A percentile compares a stretch with the other conserved stretches of the same genome.
Conservation (phyloP, 495 filamentous ascomycete genomes). For the Xylaria castorea region DNA sequence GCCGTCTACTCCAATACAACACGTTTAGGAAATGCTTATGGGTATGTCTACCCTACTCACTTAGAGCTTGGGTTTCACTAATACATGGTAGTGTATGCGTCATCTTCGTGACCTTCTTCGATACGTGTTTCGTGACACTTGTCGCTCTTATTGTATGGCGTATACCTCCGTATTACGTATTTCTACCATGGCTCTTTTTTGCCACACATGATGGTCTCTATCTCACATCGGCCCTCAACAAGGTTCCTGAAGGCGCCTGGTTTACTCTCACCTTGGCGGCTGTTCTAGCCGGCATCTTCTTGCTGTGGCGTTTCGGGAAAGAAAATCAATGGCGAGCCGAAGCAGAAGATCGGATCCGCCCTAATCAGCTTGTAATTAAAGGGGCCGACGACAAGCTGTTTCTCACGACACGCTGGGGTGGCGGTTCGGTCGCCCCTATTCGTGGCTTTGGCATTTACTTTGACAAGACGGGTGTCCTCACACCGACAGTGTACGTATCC, state of each 20-base stretch:
- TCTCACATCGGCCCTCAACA: conserved; percentile 69
- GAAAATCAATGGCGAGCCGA: conserved; percentile 76
- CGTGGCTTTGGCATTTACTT: conserved; percentile 69
- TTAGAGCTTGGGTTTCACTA: conserved; percentile 56
- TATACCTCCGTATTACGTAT: conserved; percentile 60
- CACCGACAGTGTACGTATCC: conserved; percentile 53
- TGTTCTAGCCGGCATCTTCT: conserved; percentile 63
- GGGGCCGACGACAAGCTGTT: conserved; percentile 35
- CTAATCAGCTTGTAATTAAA: conserved; percentile 50
- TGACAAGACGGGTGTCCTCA: conserved; percentile 64
- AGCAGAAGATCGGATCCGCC: conserved; percentile 62
- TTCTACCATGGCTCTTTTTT: conserved; percentile 67
- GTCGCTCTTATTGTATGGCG: conserved; percentile 74
- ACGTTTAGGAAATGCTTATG: conserved; percentile 55
- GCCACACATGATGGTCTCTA: conserved; percentile 68
- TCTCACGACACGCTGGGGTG: conserved; percentile 53
- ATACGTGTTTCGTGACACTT: conserved; percentile 71
- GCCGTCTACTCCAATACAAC: conserved; percentile 74
- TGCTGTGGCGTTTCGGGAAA: conserved; percentile 79
- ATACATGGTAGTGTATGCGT: conserved; percentile 60
- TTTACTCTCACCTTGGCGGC: conserved; percentile 70
- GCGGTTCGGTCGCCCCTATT: conserved; percentile 51
- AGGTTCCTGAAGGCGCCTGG: conserved; percentile 77
- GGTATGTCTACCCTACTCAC: conserved; percentile 22
- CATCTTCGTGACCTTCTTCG: conserved; percentile 77